Evolutionary conservation across 495 filamentous ascomycete species (phyloP).

Genomic region (Cryomyces minteri): DNA sequence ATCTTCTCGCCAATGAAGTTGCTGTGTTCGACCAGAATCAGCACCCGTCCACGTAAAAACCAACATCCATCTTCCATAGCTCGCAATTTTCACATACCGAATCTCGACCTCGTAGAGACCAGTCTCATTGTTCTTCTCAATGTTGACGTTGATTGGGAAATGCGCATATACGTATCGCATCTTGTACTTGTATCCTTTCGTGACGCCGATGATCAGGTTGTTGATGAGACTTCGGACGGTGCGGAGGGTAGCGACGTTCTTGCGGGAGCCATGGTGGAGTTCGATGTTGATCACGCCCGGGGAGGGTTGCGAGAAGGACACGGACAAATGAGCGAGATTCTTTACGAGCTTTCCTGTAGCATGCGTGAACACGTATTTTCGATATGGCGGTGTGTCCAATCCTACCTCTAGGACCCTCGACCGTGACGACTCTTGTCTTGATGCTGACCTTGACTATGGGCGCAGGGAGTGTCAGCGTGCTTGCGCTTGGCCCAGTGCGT

Average conservation of each 20-base stretch:
- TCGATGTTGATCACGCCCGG: conserved; percentile 80
- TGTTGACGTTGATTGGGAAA: conserved; percentile 99
- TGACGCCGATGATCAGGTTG: conserved; percentile 96
- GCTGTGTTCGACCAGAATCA: conserved; percentile 25
- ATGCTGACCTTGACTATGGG: conserved; percentile 79
- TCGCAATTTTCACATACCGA: conserved; percentile 42
- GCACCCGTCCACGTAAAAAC: background rate
- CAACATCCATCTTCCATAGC: background rate
- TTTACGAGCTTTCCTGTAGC: conserved; percentile 70
- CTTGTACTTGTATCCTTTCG: conserved; percentile 99
- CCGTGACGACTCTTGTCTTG: conserved; percentile 86
- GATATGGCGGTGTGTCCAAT: conserved; percentile 1
- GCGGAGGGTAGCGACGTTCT: conserved; percentile 92
- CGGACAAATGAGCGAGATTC: conserved; percentile 85
- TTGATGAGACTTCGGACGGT: conserved; percentile 94
- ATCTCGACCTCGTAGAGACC: conserved; percentile 85
- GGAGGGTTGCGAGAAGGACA: conserved; percentile 77
- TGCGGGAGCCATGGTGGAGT: conserved; percentile 92
- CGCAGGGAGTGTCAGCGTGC: conserved; percentile 9
- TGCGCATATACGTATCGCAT: conserved; percentile 99
- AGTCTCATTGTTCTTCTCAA: conserved; percentile 89
- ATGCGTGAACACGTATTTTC: background rate
- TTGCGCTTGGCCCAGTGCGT: background rate
- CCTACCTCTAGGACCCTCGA: conserved; percentile 82
- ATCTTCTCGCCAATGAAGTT: conserved; percentile 99